Percentiles rank a stretch among this genome's conserved stretches.
Conservation (phyloP, 352 stramenopile species). For the Pythium chondricola region DNA sequence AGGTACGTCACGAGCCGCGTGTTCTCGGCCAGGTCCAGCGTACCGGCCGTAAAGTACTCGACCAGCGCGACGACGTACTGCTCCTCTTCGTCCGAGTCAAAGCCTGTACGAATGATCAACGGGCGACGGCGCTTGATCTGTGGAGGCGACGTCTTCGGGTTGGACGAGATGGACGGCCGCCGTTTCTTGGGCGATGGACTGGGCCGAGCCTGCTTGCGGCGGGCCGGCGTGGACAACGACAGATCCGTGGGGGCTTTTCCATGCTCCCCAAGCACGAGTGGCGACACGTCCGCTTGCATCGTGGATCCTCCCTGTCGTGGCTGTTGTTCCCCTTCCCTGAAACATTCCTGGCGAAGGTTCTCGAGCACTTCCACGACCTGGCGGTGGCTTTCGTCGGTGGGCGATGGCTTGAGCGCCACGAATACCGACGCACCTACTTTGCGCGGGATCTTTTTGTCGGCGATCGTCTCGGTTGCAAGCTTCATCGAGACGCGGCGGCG, state of each 20-base stretch:
- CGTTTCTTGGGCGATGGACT: constrained; percentile 9
- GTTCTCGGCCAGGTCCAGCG: constrained; percentile 41
- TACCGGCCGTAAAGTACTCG: constrained; percentile 58
- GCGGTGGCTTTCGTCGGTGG: constrained; percentile 22
- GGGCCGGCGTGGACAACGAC: constrained; percentile 4
- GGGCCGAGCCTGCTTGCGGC: neutral
- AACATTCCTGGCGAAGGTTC: constrained; percentile 32
- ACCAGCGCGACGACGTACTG: constrained; percentile 47
- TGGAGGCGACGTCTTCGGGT: constrained; percentile 9
- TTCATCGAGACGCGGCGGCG: constrained; percentile 66
- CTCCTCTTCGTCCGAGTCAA: constrained; percentile 59
- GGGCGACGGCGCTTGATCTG: constrained; percentile 33
- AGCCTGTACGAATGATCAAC: constrained; percentile 71
- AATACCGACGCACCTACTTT: constrained; percentile 67
- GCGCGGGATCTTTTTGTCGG: constrained; percentile 46
- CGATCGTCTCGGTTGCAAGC: constrained; percentile 56
- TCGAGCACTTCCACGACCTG: constrained; percentile 30
- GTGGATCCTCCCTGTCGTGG: neutral
- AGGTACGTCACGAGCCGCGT: constrained; percentile 55
- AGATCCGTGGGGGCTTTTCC: neutral
- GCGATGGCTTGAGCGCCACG: constrained; percentile 31
- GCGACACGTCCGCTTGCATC: constrained; percentile 1
- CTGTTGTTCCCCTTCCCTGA: constrained; percentile 14
- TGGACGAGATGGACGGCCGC: constrained; percentile 9
- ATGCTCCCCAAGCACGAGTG: neutral